Base-by-base conservation (phyloP, 352 stramenopile genomes). In the Pythium myriotylum region DNA sequence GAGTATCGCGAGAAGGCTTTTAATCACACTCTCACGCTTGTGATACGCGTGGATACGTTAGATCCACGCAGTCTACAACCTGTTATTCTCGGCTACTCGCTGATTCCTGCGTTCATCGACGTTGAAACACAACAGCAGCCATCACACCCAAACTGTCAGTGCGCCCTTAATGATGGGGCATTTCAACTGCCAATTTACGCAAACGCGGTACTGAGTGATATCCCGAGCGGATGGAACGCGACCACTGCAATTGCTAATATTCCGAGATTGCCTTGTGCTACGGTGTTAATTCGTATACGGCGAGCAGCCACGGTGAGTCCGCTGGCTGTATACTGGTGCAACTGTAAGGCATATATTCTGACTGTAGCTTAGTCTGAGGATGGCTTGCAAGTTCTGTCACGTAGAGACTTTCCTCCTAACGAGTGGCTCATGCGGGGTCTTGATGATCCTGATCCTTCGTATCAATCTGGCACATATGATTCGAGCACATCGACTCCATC, bases 21-120 rank as follows among this genome's bases (percentile, higher is more conserved):
- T 65, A 89, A 95, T 24, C 83, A 88, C 27, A 94, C 81, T 1
- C 63, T 91, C 26, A 95, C 86, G n/a, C 61, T 96, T 16, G 56
- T 97, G 26, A 76, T 97, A 35, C 83, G 90, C 19, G 46, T 97
- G 12, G 90, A 97, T 42, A 96, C 88, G 1, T 59, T 96, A 33
- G 80, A 96, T 49, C 14, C 68, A 2, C 48, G 56, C 26, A 86
- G 73, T 8, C 85, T 79, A 45, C 52, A 68, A 19, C 63, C 82
- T 6, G 68, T 77, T 12, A 92, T 90, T 17, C 51, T 96, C 24
- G 90, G 86, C 6, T 97, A 97, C 51, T 68, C 78, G 1, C 41
- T 78, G 0, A 63, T 95, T 17, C 69, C 88, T 2, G 62, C 89
- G 3, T 97, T 97, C 62, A 49, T 94, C 10, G 78, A 95, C 51